These are phyloP conservation scores for Boletales sp. DNA, from an alignment of 768 basidiomycete genomes.

Conservation along the genomic window DNA sequence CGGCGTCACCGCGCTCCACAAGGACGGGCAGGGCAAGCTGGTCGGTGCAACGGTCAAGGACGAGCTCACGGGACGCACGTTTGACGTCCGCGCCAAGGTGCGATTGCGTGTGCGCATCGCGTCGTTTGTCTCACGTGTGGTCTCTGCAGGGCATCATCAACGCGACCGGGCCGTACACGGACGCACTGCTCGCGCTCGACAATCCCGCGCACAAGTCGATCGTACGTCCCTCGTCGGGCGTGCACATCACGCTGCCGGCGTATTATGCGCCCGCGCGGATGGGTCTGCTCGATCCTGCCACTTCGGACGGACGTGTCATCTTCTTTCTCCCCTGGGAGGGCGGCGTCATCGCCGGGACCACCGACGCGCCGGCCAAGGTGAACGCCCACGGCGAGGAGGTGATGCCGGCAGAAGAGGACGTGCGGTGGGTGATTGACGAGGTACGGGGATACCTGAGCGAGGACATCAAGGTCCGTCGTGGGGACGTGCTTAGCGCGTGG, in stretches of 20 bases:
- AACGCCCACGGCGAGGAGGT: conserved; percentile 57
- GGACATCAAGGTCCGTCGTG: conserved; percentile 91
- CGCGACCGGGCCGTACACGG: conserved; percentile 93
- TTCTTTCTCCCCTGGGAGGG: conserved; percentile 99
- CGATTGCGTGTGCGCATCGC: not conserved
- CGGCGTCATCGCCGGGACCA: conserved; percentile 95
- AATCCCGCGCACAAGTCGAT: conserved; percentile 76
- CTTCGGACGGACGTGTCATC: conserved; percentile 95
- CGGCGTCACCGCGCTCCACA: conserved; percentile 77
- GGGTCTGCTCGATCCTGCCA: conserved; percentile 93
- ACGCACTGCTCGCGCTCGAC: conserved; percentile 80
- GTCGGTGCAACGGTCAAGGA: conserved; percentile 75
- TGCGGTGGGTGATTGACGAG: conserved; percentile 95
- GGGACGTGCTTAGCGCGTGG: conserved; percentile 96
- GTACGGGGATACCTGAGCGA: conserved; percentile 84
- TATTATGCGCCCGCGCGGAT: conserved; percentile 95
- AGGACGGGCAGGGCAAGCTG: conserved; percentile 60
- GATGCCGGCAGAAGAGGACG: conserved; percentile 86
- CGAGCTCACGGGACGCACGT: conserved; percentile 78
- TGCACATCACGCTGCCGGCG: conserved; percentile 95
- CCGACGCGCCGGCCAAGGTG: conserved; percentile 77
- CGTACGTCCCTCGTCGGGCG: conserved; percentile 88
- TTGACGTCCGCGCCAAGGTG: conserved; percentile 78
- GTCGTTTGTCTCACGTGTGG: not conserved
- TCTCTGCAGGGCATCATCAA: conserved; percentile 78